Percentiles rank a stretch among this genome's conserved stretches.
These are phyloP conservation scores for Ottelia alismoides DNA, from an alignment of 106 monocot genomes.

Conservation along the genomic window DNA sequence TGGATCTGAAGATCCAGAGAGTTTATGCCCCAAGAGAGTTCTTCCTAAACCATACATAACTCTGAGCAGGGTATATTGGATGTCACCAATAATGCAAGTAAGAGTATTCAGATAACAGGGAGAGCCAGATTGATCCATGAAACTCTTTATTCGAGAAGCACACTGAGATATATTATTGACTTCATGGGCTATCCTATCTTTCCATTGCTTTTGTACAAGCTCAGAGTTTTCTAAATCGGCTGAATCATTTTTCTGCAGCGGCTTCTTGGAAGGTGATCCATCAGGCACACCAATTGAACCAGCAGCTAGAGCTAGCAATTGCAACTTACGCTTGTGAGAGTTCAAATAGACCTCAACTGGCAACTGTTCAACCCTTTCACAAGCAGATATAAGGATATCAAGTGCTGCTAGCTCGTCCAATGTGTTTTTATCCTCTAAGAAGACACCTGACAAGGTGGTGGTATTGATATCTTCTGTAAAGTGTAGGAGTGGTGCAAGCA, in stretches of 20 bases:
- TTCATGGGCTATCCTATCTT: constrained; percentile 40
- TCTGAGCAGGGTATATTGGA: constrained; percentile 59
- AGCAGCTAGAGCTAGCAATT: constrained; percentile 47
- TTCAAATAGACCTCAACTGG: constrained; percentile 45
- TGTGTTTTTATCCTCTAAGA: constrained; percentile 82
- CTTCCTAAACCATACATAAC: constrained; percentile 45
- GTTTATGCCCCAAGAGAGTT: constrained; percentile 29
- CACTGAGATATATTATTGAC: constrained; percentile 50
- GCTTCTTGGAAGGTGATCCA: constrained; percentile 11
- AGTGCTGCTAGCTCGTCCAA: constrained; percentile 59
- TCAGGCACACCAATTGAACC: constrained; percentile 26
- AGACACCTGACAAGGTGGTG: constrained; percentile 25
- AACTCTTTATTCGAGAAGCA: constrained; percentile 36
- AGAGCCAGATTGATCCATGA: constrained; percentile 33
- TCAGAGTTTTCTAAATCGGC: constrained; percentile 35
- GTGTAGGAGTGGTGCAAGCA: constrained; percentile 61
- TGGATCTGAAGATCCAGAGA: constrained; percentile 14
- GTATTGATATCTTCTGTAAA: constrained; percentile 37
- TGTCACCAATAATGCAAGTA: constrained; percentile 37
- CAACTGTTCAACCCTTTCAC: constrained; percentile 60
- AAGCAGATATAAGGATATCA: constrained; percentile 60
- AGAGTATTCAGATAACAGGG: constrained; percentile 23
- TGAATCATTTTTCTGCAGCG: not conserved
- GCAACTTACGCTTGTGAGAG: constrained; percentile 52
- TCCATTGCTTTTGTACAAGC: constrained; percentile 19